These are phyloP conservation scores for Heterobasidion annosum DNA, from an alignment of 1,284 basidiomycete species.

Conservation along the genomic window DNA sequence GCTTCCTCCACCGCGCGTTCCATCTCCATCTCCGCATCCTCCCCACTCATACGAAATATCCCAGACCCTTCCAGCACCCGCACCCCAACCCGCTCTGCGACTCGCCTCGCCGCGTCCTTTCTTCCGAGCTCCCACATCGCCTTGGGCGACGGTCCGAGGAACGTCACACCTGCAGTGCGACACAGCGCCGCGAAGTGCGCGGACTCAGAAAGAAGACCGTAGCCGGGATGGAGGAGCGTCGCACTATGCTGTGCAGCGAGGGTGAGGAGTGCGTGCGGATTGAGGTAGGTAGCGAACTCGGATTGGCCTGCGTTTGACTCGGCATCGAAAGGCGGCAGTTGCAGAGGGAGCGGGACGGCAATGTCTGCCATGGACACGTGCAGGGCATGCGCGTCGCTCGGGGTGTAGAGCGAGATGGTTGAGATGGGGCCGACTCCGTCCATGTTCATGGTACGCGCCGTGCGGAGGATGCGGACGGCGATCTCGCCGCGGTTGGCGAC, in stretches of 20 bases:
- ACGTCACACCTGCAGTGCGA: constrained; percentile 41
- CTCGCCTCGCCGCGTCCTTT: constrained; percentile 18
- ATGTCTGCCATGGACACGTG: constrained; percentile 47
- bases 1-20: constrained; percentile 37
- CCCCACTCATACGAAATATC: too few species aligned
- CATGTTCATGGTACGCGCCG: constrained; percentile 19
- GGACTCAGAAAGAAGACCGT: constrained; percentile 64
- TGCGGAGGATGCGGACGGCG: constrained; percentile 47
- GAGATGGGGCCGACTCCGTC: constrained; percentile 14
- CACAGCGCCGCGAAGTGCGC: constrained; percentile 45
- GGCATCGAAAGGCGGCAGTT: background rate
- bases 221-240: constrained; percentile 59
- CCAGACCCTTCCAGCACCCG: constrained; percentile 23
- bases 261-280: too few species aligned
- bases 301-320: constrained; percentile 9
- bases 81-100: constrained; percentile 59
- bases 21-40: constrained; percentile 13
- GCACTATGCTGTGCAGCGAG: constrained; percentile 19
- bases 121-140: constrained; percentile 26
- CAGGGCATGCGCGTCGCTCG: constrained; percentile 41
- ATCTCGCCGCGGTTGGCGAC: constrained; percentile 45
- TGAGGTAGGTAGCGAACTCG: too few species aligned
- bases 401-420: constrained; percentile 47
- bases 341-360: constrained; percentile 26
- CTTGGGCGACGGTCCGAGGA: constrained; percentile 50